These are phyloP conservation scores for Colletotrichum cereale DNA, from an alignment of 2,329 filamentous ascomycete genomes.

Conservation along the genomic window DNA sequence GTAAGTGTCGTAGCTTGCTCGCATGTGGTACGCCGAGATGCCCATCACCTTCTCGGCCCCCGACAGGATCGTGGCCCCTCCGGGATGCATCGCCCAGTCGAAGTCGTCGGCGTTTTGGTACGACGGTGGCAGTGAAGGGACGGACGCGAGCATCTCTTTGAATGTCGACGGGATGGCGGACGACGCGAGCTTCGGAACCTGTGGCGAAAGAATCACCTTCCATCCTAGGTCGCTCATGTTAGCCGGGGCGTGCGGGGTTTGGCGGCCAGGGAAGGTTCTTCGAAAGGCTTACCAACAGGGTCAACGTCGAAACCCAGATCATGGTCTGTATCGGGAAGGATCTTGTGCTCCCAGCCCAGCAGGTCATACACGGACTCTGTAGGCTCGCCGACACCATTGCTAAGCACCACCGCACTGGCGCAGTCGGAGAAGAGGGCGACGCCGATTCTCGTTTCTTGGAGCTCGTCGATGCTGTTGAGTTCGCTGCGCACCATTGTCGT, in stretches of 20 bases:
- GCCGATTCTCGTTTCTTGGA: slow-evolving; percentile 73
- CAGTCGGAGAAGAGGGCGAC: slow-evolving; percentile 78
- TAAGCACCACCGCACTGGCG: slow-evolving; percentile 74
- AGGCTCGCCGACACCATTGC: slow-evolving; percentile 68
- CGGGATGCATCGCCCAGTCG: slow-evolving; percentile 81
- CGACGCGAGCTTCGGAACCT: slow-evolving; percentile 69
- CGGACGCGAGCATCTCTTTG: slow-evolving; percentile 62
- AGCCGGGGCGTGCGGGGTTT: slow-evolving; percentile 29
- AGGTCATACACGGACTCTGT: slow-evolving; percentile 67
- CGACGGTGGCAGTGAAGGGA: slow-evolving; percentile 58
- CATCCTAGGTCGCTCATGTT: slow-evolving; percentile 58
- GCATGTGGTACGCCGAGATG: slow-evolving; percentile 73
- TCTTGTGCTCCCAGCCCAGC: slow-evolving; percentile 74
- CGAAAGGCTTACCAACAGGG: slow-evolving; percentile 66
- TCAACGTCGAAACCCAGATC: slow-evolving; percentile 77
- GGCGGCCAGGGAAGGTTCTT: background rate
- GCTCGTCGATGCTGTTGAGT: slow-evolving; percentile 70
- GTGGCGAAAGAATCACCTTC: slow-evolving; percentile 74
- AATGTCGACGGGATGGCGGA: slow-evolving; percentile 67
- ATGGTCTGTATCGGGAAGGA: slow-evolving; percentile 70
- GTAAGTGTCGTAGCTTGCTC: slow-evolving; percentile 78
- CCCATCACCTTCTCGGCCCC: slow-evolving; percentile 70
- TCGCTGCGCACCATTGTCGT: slow-evolving; percentile 74
- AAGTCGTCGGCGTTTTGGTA: slow-evolving; percentile 68
- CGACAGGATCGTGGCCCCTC: slow-evolving; percentile 74